A percentile compares a stretch with the other conserved stretches of the same genome.
Evolutionary conservation across 2,329 filamentous ascomycete genomes (phyloP).

Genomic region (Phialocephala subalpina): DNA sequence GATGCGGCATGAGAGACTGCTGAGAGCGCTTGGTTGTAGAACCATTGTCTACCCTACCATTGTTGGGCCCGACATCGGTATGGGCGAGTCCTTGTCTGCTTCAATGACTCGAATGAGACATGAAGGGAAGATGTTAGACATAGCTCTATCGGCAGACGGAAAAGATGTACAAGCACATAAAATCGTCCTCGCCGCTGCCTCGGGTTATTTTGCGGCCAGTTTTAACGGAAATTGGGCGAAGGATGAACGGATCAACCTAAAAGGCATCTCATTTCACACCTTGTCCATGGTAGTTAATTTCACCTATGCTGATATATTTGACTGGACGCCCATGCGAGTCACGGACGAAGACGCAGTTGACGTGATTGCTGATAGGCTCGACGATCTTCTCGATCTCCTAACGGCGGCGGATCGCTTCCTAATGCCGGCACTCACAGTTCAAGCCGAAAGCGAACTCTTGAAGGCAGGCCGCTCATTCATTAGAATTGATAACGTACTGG

Average conservation of each 20-base stretch:
- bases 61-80: conserved; percentile 2
- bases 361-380: conserved; percentile 29
- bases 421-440: conserved; percentile 28
- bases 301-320: conserved; percentile 35
- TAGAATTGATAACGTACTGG: conserved; percentile 33
- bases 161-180: conserved; percentile 31
- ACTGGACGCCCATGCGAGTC: conserved; percentile 36
- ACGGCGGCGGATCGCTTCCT: conserved; percentile 37
- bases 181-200: conserved; percentile 31
- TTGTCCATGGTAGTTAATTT: conserved; percentile 35
- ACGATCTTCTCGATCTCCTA: conserved; percentile 35
- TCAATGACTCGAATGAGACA: conserved; percentile 25
- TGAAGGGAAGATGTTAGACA: conserved; percentile 29
- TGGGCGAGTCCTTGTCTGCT: conserved; percentile 14
- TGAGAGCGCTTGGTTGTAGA: conserved; percentile 35
- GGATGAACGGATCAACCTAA: conserved; percentile 29
- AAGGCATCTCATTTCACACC: conserved; percentile 33
- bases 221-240: conserved; percentile 23
- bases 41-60: conserved; percentile 36
- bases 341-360: conserved; percentile 25
- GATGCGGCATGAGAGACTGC: conserved; percentile 34
- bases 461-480: conserved; percentile 28
- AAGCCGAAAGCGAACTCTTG: conserved; percentile 35
- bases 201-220: conserved; percentile 28
- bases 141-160: conserved; percentile 30